These are phyloP conservation scores for Tubosaeta brunneosetosa DNA, from an alignment of 768 basidiomycete species.

Conservation along the genomic window DNA sequence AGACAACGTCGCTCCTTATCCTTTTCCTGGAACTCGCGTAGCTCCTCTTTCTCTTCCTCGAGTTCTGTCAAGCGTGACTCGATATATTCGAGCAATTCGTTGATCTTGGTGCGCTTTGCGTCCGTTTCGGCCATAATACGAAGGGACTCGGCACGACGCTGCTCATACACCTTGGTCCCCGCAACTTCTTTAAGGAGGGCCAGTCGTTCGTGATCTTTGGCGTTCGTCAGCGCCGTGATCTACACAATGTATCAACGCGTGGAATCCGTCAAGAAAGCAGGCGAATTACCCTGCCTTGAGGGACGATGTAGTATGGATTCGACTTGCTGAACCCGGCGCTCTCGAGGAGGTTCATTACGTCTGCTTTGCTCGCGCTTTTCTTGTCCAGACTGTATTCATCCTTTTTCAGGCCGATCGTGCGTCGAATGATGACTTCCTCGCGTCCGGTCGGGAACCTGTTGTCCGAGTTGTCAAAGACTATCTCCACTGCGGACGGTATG, in stretches of 20 bases:
- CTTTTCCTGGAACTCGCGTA: constrained; percentile 94
- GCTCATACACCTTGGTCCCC: constrained; percentile 97
- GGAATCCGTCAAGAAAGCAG: neutral
- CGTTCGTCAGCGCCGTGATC: constrained; percentile 96
- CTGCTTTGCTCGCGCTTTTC: constrained; percentile 93
- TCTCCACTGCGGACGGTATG: constrained; percentile 53
- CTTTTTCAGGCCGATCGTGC: constrained; percentile 97
- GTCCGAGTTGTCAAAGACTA: constrained; percentile 93
- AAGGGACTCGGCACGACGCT: constrained; percentile 86
- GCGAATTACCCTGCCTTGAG: constrained; percentile 83
- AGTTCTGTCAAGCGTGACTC: constrained; percentile 86
- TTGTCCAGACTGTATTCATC: constrained; percentile 97
- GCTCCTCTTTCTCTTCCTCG: constrained; percentile 96
- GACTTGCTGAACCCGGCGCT: constrained; percentile 95
- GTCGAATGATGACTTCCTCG: constrained; percentile 80
- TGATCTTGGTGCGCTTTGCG: constrained; percentile 86
- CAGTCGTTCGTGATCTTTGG: constrained; percentile 91
- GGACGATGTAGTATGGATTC: constrained; percentile 99
- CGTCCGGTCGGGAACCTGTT: constrained; percentile 90
- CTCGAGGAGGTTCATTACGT: constrained; percentile 96
- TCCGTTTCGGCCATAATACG: constrained; percentile 97
- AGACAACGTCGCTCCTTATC: constrained; percentile 92
- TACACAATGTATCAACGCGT: constrained; percentile 28
- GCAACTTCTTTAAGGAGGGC: constrained; percentile 97
- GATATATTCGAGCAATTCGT: constrained; percentile 84